These are phyloP conservation scores for Serendipita sp. DNA, from an alignment of 768 basidiomycete species.

Conservation along the genomic window DNA sequence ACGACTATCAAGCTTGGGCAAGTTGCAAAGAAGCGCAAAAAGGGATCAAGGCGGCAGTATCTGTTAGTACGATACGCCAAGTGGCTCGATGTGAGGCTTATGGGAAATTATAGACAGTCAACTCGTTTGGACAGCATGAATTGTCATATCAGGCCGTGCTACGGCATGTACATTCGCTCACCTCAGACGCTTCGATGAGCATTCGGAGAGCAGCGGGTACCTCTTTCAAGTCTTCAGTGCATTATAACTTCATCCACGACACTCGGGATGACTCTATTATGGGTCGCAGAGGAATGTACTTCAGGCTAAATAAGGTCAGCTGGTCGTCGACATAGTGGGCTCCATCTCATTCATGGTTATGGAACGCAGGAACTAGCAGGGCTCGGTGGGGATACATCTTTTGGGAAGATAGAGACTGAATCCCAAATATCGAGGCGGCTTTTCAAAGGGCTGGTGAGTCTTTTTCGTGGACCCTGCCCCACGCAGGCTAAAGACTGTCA, in stretches of 20 bases:
- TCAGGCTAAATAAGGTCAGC: slow-evolving; percentile 36
- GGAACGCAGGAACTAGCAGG: slow-evolving; percentile 51
- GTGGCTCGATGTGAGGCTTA: neutral
- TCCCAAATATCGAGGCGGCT: slow-evolving; percentile 46
- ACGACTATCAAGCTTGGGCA: slow-evolving; percentile 68
- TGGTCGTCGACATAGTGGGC: neutral
- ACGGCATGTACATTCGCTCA: slow-evolving; percentile 56
- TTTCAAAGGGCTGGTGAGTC: slow-evolving; percentile 41
- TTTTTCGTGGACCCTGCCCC: slow-evolving; percentile 12
- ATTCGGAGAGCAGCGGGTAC: slow-evolving; percentile 75
- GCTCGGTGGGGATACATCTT: slow-evolving; percentile 62
- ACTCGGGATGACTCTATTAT: slow-evolving; percentile 48
- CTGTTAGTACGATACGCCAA: slow-evolving; percentile 38
- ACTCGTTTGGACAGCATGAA: slow-evolving; percentile 38
- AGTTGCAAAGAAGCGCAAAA: slow-evolving; percentile 50
- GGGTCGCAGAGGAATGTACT: slow-evolving; percentile 45
- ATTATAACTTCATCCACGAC: slow-evolving; percentile 61
- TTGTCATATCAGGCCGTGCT: slow-evolving; percentile 70
- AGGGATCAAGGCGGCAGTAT: slow-evolving; percentile 51
- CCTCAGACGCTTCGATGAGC: slow-evolving; percentile 66
- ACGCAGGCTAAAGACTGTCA: too few species aligned
- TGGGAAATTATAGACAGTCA: slow-evolving; percentile 3
- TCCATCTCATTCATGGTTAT: slow-evolving; percentile 1
- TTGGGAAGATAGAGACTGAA: slow-evolving; percentile 59
- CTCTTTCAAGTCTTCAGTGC: slow-evolving; percentile 66